Evolutionary conservation across 495 filamentous ascomycete species (phyloP).

Genomic region (Podospora conica): DNA sequence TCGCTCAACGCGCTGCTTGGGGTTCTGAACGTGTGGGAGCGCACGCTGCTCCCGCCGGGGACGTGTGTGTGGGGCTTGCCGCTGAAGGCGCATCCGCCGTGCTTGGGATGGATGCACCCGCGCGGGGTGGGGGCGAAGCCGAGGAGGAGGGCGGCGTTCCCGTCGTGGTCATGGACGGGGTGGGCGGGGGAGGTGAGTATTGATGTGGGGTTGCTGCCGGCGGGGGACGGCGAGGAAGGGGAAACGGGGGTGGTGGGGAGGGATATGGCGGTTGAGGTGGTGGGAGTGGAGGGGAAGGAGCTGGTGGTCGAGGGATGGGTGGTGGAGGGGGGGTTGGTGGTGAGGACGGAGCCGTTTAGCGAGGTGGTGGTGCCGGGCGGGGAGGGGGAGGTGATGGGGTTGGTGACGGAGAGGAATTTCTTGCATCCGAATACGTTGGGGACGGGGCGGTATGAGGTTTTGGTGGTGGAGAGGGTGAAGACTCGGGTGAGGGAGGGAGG

Average conservation of each 20-base stretch:
- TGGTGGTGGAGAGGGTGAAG: slow-evolving; percentile 11
- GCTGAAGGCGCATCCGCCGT: slow-evolving; percentile 1
- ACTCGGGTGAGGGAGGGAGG: not conserved
- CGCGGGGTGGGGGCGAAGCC: not conserved
- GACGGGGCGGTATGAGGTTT: slow-evolving; percentile 3
- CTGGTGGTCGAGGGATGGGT: slow-evolving; percentile 7
- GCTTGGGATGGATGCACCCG: slow-evolving; percentile 12
- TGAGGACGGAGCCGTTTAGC: slow-evolving; percentile 16
- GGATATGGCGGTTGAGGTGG: slow-evolving; percentile 7
- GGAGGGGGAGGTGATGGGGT: slow-evolving; percentile 6
- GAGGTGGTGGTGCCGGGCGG: slow-evolving; percentile 3
- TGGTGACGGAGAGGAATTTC: slow-evolving; percentile 17
- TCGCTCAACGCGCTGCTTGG: slow-evolving; percentile 17
- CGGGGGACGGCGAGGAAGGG: not conserved
- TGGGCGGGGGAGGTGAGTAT: slow-evolving; percentile 11
- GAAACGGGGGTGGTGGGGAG: not conserved
- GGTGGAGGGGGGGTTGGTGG: slow-evolving; percentile 1
- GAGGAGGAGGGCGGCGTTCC: slow-evolving; percentile 3
- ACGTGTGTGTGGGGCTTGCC: slow-evolving; percentile 20
- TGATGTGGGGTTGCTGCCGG: not conserved
- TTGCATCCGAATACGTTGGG: slow-evolving; percentile 14
- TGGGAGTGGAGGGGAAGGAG: not conserved
- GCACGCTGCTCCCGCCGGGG: slow-evolving; percentile 1
- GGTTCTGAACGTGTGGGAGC: slow-evolving; percentile 5
- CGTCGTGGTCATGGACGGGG: slow-evolving; percentile 16